phyloP scores from a whole-genome alignment of 1,139 yeast species.

The Hanseniaspora gamundiae region DNA sequence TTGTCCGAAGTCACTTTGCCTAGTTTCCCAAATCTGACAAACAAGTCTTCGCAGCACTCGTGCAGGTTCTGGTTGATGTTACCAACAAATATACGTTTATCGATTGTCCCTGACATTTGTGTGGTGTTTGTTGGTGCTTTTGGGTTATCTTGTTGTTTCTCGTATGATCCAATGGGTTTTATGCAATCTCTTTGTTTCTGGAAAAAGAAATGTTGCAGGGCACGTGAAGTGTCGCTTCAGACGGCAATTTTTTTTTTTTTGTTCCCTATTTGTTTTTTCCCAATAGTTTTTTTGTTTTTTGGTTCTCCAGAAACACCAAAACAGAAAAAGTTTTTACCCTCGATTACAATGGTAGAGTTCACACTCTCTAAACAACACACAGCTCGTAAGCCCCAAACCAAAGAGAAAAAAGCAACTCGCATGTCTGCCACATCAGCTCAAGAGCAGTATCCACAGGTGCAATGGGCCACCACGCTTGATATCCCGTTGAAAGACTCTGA shows the following conservation, averaged over 20 bases:
- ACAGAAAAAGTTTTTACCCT: too few species aligned
- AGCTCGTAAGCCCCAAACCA: too few species aligned
- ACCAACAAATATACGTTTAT: constrained; percentile 38
- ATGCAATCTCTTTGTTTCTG: not conserved
- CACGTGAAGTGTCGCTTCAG: too few species aligned
- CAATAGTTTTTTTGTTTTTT: too few species aligned
- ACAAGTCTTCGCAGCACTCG: constrained; percentile 25
- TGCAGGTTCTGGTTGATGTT: constrained; percentile 32
- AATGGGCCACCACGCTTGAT: constrained; percentile 32
- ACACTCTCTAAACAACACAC: too few species aligned
- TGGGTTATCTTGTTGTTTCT: not conserved
- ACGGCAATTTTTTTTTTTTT: too few species aligned
- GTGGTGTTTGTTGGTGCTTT: constrained; percentile 1
- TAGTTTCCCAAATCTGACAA: constrained; percentile 35
- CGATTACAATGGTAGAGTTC: too few species aligned
- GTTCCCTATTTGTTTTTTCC: too few species aligned
- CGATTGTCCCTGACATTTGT: constrained; percentile 9
- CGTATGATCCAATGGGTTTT: constrained; percentile 3
- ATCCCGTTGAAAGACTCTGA: constrained; percentile 48
- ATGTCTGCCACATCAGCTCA: not conserved
- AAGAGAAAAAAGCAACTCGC: not conserved
- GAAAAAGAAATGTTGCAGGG: too few species aligned
- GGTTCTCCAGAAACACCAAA: too few species aligned
- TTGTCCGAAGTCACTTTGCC: constrained; percentile 33
- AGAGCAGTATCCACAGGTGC: constrained; percentile 30